Conservation (phyloP, 2,329 filamentous ascomycete genomes). For the Fusarium ambrosium region DNA sequence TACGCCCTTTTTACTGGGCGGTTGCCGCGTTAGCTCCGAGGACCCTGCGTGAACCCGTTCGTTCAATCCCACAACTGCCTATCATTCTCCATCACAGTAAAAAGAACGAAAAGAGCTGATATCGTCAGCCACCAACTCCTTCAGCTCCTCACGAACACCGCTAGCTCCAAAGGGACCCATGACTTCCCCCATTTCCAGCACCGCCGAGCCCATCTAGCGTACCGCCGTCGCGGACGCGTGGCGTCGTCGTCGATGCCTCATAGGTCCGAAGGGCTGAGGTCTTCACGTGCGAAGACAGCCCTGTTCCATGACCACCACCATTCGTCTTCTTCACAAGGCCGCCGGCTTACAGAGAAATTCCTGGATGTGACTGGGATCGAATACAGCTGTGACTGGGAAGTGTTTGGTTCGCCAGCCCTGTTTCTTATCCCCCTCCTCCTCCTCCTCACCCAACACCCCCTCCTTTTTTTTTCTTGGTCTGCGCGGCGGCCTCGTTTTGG, state of each 20-base stretch:
- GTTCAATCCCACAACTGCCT: constrained; percentile 36
- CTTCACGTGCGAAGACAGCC: constrained; percentile 43
- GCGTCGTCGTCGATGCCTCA: constrained; percentile 40
- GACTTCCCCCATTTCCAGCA: constrained; percentile 45
- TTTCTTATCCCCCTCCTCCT: constrained; percentile 13
- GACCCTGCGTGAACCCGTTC: constrained; percentile 41
- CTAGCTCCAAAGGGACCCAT: constrained; percentile 38
- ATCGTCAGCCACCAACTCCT: constrained; percentile 38
- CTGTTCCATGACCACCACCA: constrained; percentile 46
- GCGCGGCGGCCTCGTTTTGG: constrained; percentile 34
- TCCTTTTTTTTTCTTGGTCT: not conserved
- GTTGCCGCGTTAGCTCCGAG: constrained; percentile 35
- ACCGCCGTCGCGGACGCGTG: constrained; percentile 40
- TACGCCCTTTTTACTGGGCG: constrained; percentile 34
- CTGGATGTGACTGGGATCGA: constrained; percentile 41
- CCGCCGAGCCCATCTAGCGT: constrained; percentile 27
- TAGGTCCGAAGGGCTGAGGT: constrained; percentile 35
- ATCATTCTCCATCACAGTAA: not conserved
- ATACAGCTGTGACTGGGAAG: constrained; percentile 29
- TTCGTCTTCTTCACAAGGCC: constrained; percentile 38
- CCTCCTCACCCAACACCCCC: constrained; percentile 18
- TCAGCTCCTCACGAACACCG: constrained; percentile 41
- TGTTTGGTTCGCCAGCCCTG: constrained; percentile 23
- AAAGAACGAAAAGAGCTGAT: constrained; percentile 15
- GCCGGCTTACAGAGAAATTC: constrained; percentile 30